Evolutionary conservation across 2,329 filamentous ascomycete genomes (phyloP), one percentile per base, ranked within the genome.

Genomic region (Ophiocordyceps sinensis): DNA sequence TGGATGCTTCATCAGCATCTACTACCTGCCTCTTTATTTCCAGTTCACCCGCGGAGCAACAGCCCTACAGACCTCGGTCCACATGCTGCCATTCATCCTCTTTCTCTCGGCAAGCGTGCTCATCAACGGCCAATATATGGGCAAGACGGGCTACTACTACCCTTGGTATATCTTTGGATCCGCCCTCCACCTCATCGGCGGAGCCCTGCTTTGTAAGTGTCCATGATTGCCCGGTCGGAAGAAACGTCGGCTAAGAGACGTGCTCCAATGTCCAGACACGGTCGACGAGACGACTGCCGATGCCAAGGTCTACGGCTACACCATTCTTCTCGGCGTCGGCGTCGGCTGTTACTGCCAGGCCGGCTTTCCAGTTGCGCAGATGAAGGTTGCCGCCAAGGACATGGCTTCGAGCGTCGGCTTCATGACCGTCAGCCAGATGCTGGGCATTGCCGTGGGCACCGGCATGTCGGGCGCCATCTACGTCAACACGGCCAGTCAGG

Each of bases 21-120:
- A 71, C 51, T 71, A 65, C 49, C 61, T 71, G 9, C 68, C 70
- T 0, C 51, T 72, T 2, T 69, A 60, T 51, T 72, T 71, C 51
- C 63, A 68, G 45, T 73, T 71, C 50, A 59, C 57, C 1, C 53
- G 53, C 3, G 59, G 58, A 9, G 66, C 67, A 38, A 53, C 46
- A 0, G 55, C 64, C 0, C 48, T 69, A 5, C 43, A 59, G 8
- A 57, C 64, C 7, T 62, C 53, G 2, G 57, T 66, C 2, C 53
- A 57, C 14, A 50, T 68, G 10, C 50, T 68, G 8, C 63, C 65
- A 1, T 60, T 63, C 44, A 61, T 67, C 41, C 43, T 61, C 34
- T 32, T 65, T 2, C 41, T 63, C 2, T 55, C 62, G 12, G 46
- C 57, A 28, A 48, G 51, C 35, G 51, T 59, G 19, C 49, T 66